Base-by-base conservation (phyloP, 2,329 filamentous ascomycete genomes). In the Colletotrichum brevisporum region DNA sequence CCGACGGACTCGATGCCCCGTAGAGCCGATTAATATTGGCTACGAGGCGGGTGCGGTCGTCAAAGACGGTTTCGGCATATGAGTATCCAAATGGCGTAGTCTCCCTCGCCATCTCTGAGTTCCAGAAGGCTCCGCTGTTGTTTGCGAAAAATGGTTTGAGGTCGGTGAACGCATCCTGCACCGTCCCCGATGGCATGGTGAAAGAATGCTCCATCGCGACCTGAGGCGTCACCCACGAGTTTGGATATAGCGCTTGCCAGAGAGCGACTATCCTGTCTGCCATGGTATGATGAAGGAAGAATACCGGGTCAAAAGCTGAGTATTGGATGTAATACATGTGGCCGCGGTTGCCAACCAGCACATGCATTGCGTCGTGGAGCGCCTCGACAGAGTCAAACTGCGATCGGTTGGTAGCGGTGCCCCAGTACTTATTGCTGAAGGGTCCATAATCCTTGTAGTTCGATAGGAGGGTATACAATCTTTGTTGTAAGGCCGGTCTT, bases 241-340 rank as follows among this genome's bases (percentile, higher is more conserved):
- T 82, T 0, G 91, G 92, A 71, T 96, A 87, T 15, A 96, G 78
- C 1, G 86, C 83, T 80, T 96, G 92, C 92, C 92, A 96, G 70
- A 97, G 86, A 39, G 92, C 89, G 71, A 94, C 89, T 31, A 93
- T 79, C 3, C 94, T 88, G 75, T 97, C 94, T 8, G 94, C 87
- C 78, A 92, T 94, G 71, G 85, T 83, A 74, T 95, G 93, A 74
- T 95, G 92, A 9, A 95, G 80, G 80, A 91, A 93, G 79, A 95
- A 95, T 13, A 93, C 82, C 0, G 93, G 93, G 75, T 97, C 94
- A 76, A 94, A 97, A 0, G 91, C 88, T 2, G 93, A 92, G 73
- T 92, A 91, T 18, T 90, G 88, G 39, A 90, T 89, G 77, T 88
- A 92, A 50, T 86, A 88, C 88, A 92, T 92, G 74, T 94, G 91